A percentile compares a stretch with the other conserved stretches of the same genome.
Conservation (phyloP, 345 rosid genomes). For the Pistacia atlantica region DNA sequence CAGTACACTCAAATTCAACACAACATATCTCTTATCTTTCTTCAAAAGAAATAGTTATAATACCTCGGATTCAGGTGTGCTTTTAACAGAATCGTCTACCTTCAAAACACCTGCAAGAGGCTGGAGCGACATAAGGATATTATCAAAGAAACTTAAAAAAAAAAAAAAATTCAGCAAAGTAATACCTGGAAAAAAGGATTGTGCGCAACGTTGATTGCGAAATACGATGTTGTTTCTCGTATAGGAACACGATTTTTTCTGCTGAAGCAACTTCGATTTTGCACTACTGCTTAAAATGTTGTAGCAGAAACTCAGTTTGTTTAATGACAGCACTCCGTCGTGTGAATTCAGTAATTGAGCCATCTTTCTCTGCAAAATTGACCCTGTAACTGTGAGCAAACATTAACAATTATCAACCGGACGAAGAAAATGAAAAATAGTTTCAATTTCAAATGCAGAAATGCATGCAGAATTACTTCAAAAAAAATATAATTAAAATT, state of each 20-base stretch:
- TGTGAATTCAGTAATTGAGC: slow-evolving; percentile 25
- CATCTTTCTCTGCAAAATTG: slow-evolving; percentile 29
- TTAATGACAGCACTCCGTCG: slow-evolving; percentile 18
- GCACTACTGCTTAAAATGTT: slow-evolving; percentile 3
- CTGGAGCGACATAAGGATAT: neutral
- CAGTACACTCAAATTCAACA: slow-evolving; percentile 5
- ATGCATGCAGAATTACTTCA: neutral
- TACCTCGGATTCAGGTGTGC: slow-evolving; percentile 33
- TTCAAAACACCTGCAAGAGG: slow-evolving; percentile 37
- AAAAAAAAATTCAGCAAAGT: neutral
- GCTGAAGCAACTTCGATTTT: slow-evolving; percentile 23
- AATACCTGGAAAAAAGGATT: slow-evolving; percentile 36
- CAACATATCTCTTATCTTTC: neutral
- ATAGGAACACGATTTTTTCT: slow-evolving; percentile 14
- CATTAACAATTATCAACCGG: neutral
- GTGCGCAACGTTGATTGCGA: slow-evolving; percentile 13
- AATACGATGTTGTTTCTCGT: slow-evolving; percentile 5
- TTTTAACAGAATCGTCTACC: slow-evolving; percentile 14
- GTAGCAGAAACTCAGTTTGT: slow-evolving; percentile 16
- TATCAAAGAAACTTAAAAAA: too few relatives aligned
- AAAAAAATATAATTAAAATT: too few relatives aligned
- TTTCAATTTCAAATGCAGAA: neutral
- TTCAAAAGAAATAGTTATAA: neutral
- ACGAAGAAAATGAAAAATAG: neutral
- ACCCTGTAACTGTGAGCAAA: neutral